Evolutionary conservation across 2,329 filamentous ascomycete genomes (phyloP).

Genomic region (Epichloe scottii): DNA sequence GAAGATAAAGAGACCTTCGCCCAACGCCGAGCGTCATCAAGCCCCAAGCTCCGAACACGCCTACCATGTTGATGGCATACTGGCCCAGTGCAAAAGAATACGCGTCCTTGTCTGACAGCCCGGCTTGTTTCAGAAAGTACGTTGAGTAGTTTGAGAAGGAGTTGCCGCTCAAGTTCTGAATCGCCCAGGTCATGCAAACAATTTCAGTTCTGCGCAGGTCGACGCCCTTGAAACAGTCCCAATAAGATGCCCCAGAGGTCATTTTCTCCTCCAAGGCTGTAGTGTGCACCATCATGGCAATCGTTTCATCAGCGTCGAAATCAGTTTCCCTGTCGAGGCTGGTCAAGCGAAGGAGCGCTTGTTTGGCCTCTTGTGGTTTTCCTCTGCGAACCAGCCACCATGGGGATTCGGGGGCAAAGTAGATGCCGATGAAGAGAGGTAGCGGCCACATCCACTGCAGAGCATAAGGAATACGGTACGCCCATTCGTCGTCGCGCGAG

Average conservation of each 20-base stretch:
- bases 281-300: slow-evolving; percentile 89
- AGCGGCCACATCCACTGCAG: slow-evolving; percentile 71
- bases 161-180: slow-evolving; percentile 51
- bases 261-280: slow-evolving; percentile 68
- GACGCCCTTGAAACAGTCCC: slow-evolving; percentile 72
- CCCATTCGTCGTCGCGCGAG: slow-evolving; percentile 50
- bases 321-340: slow-evolving; percentile 50
- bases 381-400: slow-evolving; percentile 67
- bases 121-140: slow-evolving; percentile 49
- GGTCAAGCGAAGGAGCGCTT: slow-evolving; percentile 52
- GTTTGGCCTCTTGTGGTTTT: slow-evolving; percentile 52
- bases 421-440: slow-evolving; percentile 52
- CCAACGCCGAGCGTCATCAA: slow-evolving; percentile 66
- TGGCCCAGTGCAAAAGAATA: slow-evolving; percentile 52
- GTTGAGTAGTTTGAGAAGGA: slow-evolving; percentile 55
- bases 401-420: slow-evolving; percentile 56
- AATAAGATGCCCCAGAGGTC: slow-evolving; percentile 59
- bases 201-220: slow-evolving; percentile 67
- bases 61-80: slow-evolving; percentile 63
- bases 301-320: slow-evolving; percentile 71
- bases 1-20: slow-evolving; percentile 63
- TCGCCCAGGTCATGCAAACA: slow-evolving; percentile 51
- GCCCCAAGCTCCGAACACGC: slow-evolving; percentile 71
- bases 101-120: slow-evolving; percentile 36
- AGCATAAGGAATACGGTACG: slow-evolving; percentile 57